Conservation (phyloP, 2,329 filamentous ascomycete species). For the Nannizziopsis arthrosporioides region DNA sequence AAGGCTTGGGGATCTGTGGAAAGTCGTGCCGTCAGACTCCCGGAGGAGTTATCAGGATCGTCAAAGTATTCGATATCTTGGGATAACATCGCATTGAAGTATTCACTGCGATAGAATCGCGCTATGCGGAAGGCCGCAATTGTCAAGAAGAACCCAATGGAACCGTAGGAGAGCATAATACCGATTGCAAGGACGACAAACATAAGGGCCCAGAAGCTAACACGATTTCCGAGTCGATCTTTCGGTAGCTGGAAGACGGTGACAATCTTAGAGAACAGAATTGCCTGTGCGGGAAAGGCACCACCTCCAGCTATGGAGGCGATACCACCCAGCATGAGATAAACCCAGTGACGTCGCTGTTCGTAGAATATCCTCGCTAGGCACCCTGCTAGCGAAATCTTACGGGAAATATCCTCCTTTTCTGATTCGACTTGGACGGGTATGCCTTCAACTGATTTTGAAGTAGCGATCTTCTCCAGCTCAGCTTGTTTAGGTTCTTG, state of each 20-base stretch:
- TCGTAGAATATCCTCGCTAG: conserved; percentile 28
- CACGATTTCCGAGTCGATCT: conserved; percentile 18
- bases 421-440: conserved; percentile 2
- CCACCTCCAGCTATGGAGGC: conserved; percentile 29
- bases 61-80: conserved; percentile 25
- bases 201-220: conserved; percentile 38
- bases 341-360: conserved; percentile 27
- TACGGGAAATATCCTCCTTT: conserved; percentile 13
- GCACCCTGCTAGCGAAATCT: conserved; percentile 24
- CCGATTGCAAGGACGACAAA: conserved; percentile 36
- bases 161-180: conserved; percentile 22
- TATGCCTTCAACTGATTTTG: conserved; percentile 10
- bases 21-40: conserved; percentile 62
- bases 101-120: conserved; percentile 16
- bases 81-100: conserved; percentile 20
- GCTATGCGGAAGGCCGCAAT: conserved; percentile 14
- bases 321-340: conserved; percentile 27
- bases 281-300: conserved; percentile 38
- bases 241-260: conserved; percentile 19
- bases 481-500: conserved; percentile 2
- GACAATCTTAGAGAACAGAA: conserved; percentile 25
- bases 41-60: conserved; percentile 16
- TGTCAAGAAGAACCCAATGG: conserved; percentile 16
- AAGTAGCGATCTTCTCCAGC: conserved; percentile 8
- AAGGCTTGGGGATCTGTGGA: conserved; percentile 59